Base-by-base conservation (phyloP, 257 asterid genomes). In the Nicotiana paniculata region DNA sequence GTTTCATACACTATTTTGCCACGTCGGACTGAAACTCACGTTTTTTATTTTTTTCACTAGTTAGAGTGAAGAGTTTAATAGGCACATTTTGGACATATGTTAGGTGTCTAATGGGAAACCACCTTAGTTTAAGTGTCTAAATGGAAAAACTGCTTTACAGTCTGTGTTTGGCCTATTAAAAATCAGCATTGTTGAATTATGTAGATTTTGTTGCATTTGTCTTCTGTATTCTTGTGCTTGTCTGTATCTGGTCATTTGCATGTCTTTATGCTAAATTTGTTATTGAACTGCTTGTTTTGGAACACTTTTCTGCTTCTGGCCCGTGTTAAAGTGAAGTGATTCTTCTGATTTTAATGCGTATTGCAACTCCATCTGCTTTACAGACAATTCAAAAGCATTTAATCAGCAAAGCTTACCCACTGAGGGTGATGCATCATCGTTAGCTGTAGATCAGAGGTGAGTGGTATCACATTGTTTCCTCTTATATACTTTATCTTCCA, bases 341-440 rank as follows among this genome's bases (percentile, higher is more conserved):
- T 77, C 26, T 68, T 16, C 77, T 63, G 62, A 66, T 82, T 18
- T 81, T 33, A 77, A 39, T 84, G 59, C 79, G 53, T 64, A 69
- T 88, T 82, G 63, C 83, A 61, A 75, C 76, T 84, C 77, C 80
- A 58, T 15, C 65, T 51, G 48, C 75, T 81, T 81, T 80, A 85
- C 97, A 96, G 99, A 93, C 79, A 85, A 84, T 84, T 93, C 91
- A 74, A 96, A 93, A 88, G 89, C 90, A 79, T 65, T 70, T 75
- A 91, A 81, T 85, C 91, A 86, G 88, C 98, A 87, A 85, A 70
- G 90, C 15, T 80, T 83, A 85, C 78, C 85, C 83, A 82, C 70
- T 77, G 94, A 88, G 89, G 82, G 87, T 33, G 86, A 83, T 80
- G 87, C 89, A 75, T 61, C 83, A 83, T 82, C 92, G 78, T 88